Percentiles rank a stretch among this genome's conserved stretches.
phyloP scores from a whole-genome alignment of 495 filamentous ascomycete species.

The Platismatia glauca region DNA sequence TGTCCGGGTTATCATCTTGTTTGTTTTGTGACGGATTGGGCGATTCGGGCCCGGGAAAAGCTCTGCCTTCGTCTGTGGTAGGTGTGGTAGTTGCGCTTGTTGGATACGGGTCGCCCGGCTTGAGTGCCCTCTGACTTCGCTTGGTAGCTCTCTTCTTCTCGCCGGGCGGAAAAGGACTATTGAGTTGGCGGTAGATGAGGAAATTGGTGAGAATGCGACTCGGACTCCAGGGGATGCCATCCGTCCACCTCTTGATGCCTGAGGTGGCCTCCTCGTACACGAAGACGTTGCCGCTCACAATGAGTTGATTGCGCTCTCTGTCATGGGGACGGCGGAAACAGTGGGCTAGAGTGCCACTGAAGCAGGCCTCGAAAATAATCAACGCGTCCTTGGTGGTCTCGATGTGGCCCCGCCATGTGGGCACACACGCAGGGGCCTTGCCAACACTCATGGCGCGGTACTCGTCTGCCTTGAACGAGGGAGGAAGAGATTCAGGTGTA shows the following conservation, averaged over 20 bases:
- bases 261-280: constrained; percentile 85
- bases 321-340: constrained; percentile 79
- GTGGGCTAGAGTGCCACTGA: constrained; percentile 58
- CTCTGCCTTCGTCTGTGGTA: constrained; percentile 35
- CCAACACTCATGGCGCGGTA: constrained; percentile 21
- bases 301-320: constrained; percentile 61
- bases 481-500: background rate
- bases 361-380: constrained; percentile 64
- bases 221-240: constrained; percentile 82
- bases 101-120: constrained; percentile 45
- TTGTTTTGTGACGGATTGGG: constrained; percentile 37
- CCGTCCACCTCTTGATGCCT: constrained; percentile 90
- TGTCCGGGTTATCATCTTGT: constrained; percentile 35
- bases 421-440: constrained; percentile 26
- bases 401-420: constrained; percentile 59
- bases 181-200: constrained; percentile 79
- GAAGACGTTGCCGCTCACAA: constrained; percentile 76
- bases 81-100: constrained; percentile 30
- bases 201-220: constrained; percentile 85
- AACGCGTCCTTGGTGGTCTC: constrained; percentile 65
- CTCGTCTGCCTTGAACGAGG: background rate
- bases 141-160: constrained; percentile 87
- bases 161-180: constrained; percentile 71
- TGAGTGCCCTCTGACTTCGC: constrained; percentile 39
- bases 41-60: constrained; percentile 34